These are phyloP conservation scores for Nitzschia sp. DNA, from an alignment of 108 stramenopile genomes.

Conservation along the genomic window DNA sequence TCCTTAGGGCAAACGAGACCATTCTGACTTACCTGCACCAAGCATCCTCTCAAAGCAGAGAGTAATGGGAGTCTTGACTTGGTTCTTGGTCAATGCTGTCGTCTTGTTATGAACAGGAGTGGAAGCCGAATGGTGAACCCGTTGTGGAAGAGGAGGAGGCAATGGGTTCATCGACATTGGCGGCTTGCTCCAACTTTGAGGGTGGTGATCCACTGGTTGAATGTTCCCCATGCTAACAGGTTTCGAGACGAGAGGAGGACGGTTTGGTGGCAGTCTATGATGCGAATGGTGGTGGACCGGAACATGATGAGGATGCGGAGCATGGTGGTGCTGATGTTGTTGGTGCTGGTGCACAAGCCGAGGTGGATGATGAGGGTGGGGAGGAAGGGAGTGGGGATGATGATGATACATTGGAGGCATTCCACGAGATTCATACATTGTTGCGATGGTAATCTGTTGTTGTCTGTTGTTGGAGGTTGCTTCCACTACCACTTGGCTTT, in stretches of 20 bases:
- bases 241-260: constrained; percentile 4
- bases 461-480: constrained; percentile 1
- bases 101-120: constrained; percentile 10
- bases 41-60: constrained; percentile 51
- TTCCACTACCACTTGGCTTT: constrained; percentile 1
- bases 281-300: not conserved
- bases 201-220: not conserved
- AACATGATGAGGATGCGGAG: constrained; percentile 1
- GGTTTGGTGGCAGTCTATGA: not conserved
- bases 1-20: not conserved
- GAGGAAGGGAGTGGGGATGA: constrained; percentile 9
- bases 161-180: not conserved
- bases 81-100: not conserved
- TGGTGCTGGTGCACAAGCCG: not conserved
- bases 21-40: constrained; percentile 46
- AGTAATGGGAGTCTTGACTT: constrained; percentile 48
- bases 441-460: not conserved
- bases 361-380: not conserved
- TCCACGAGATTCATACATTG: constrained; percentile 12
- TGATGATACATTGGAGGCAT: constrained; percentile 9
- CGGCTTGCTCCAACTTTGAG: constrained; percentile 2
- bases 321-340: not conserved
- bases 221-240: constrained; percentile 9
- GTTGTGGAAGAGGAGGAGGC: constrained; percentile 11
- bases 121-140: constrained; percentile 6